Evolutionary conservation across 148 eudicot genomes (phyloP).

Genomic region (Chenopodium suecicum): DNA sequence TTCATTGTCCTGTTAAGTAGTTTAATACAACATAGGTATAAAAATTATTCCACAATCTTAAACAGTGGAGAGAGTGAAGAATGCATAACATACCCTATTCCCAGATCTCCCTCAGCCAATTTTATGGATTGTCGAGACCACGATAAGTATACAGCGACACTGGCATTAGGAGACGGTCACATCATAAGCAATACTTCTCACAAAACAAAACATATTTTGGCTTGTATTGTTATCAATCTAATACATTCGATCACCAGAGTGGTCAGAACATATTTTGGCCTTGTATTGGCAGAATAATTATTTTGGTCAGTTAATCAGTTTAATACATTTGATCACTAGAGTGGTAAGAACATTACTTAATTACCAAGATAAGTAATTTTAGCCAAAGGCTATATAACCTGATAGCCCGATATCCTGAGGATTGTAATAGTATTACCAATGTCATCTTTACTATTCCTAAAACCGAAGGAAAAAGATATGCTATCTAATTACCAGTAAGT

Average conservation of each 20-base stretch:
- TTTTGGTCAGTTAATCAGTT: no score
- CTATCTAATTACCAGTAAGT: no score
- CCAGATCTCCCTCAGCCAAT: slow-evolving; percentile 24
- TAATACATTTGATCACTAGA: no score
- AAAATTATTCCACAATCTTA: not conserved
- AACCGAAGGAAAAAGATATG: no score
- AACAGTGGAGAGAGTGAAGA: not conserved
- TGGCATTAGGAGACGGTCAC: slow-evolving; percentile 26
- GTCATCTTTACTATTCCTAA: not conserved
- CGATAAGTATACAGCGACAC: slow-evolving; percentile 79
- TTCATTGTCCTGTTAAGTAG: slow-evolving; percentile 29
- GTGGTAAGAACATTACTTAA: not conserved
- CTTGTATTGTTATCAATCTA: not conserved
- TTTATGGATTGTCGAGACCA: slow-evolving; percentile 69
- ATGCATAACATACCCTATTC: slow-evolving; percentile 26
- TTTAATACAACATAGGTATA: not conserved
- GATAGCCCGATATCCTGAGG: not conserved
- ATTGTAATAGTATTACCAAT: not conserved
- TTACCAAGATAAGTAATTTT: not conserved
- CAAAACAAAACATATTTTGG: not conserved
- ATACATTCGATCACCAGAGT: not conserved
- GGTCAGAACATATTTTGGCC: not conserved
- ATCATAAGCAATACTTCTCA: not conserved
- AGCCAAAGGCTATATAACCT: not conserved
- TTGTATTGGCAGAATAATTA: no score